Percentiles rank a stretch among this genome's conserved stretches.
phyloP scores from a whole-genome alignment of 2,329 filamentous ascomycete species.

The Talaromyces sp. region DNA sequence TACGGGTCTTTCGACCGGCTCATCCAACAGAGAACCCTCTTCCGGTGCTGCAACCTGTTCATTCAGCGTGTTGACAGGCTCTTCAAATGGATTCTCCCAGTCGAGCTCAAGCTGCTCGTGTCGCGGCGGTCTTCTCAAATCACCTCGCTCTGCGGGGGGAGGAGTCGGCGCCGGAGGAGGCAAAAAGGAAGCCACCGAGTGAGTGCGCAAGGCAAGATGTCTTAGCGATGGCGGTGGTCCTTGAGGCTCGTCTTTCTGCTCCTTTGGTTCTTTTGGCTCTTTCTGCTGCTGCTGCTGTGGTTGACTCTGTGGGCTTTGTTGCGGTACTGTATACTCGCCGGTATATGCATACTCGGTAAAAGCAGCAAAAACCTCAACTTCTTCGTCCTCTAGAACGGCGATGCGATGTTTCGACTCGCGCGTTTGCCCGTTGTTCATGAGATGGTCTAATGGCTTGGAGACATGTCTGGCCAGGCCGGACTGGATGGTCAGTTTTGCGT shows the following conservation, averaged over 20 bases:
- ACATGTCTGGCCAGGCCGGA: conserved; percentile 39
- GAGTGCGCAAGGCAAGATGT: conserved; percentile 1
- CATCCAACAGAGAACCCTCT: neutral
- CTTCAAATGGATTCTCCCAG: conserved; percentile 11
- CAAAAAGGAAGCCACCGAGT: conserved; percentile 11
- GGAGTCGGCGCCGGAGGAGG: conserved; percentile 29
- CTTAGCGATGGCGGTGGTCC: neutral
- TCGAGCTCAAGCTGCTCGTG: neutral
- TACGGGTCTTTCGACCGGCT: neutral
- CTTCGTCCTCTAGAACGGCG: conserved; percentile 41
- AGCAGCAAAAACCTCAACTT: conserved; percentile 44
- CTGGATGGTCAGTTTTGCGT: conserved; percentile 44
- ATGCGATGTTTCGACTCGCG: conserved; percentile 39
- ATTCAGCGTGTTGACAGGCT: neutral
- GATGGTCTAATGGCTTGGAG: conserved; percentile 37
- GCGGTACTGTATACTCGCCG: conserved; percentile 39
- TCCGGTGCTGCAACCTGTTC: neutral
- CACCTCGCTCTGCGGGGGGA: conserved; percentile 13
- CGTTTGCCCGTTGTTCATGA: conserved; percentile 44
- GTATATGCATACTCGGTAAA: conserved; percentile 49
- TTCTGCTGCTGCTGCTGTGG: neutral
- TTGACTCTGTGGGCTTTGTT: neutral
- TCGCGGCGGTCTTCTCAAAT: conserved; percentile 7
- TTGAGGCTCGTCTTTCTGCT: neutral
- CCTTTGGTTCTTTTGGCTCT: neutral